These are phyloP conservation scores for Gossypium aridum DNA, from an alignment of 441 rosid species.

Conservation along the genomic window DNA sequence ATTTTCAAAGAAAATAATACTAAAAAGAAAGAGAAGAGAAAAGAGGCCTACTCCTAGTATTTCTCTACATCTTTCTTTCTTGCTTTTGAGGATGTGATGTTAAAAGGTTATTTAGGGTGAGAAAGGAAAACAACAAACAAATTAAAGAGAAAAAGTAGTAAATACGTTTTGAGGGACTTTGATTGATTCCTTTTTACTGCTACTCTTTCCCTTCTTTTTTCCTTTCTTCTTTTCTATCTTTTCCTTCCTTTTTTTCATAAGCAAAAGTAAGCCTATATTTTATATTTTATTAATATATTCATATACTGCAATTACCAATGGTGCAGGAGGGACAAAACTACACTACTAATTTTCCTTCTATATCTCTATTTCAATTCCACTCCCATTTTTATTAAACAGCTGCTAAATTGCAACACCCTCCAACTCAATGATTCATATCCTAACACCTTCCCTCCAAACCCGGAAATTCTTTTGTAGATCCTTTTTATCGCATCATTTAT, in stretches of 20 bases:
- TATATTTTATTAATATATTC: constrained; percentile 12
- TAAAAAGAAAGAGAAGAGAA: background rate
- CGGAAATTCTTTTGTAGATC: no score
- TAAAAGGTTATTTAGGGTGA: constrained; percentile 25
- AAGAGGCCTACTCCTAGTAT: background rate
- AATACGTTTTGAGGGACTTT: constrained; percentile 25
- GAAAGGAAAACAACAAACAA: constrained; percentile 26
- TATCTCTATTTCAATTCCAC: no score
- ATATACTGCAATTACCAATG: no score
- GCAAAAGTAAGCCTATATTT: constrained; percentile 14
- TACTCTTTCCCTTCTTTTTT: constrained; percentile 3
- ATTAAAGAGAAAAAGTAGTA: constrained; percentile 2
- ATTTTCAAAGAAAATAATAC: background rate
- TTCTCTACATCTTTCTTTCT: background rate
- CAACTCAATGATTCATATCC: constrained; percentile 25
- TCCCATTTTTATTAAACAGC: no score
- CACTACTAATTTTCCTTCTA: no score
- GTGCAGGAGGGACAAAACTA: no score
- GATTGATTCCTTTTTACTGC: constrained; percentile 32
- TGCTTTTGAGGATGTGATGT: constrained; percentile 50
- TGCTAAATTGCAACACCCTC: no score
- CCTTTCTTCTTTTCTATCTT: constrained; percentile 6
- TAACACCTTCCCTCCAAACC: background rate
- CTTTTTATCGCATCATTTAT: no score
- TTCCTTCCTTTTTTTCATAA: constrained; percentile 20